Evolutionary conservation across 306 rosid genomes (phyloP).

Genomic region (Castanopsis chinensis): DNA sequence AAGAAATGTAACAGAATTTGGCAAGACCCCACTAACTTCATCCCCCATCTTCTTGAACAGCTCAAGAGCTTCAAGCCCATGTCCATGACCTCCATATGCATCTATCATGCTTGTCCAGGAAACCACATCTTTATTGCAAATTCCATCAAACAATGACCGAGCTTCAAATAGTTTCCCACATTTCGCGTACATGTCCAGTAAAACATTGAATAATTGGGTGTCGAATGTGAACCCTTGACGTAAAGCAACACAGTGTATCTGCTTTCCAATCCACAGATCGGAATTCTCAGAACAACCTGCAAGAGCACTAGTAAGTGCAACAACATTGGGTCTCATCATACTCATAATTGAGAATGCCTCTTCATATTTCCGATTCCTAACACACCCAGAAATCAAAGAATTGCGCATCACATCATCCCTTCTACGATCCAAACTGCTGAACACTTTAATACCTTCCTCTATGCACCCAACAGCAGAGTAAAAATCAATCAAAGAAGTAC

Average conservation of each 20-base stretch:
- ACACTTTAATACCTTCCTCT: conserved; percentile 51
- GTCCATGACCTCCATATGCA: conserved; percentile 56
- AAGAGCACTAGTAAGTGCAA: conserved; percentile 55
- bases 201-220: conserved; percentile 47
- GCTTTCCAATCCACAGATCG: conserved; percentile 53
- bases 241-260: conserved; percentile 54
- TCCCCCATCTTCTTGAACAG: conserved; percentile 39
- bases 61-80: conserved; percentile 40
- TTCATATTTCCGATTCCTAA: conserved; percentile 34
- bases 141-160: conserved; percentile 34
- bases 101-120: conserved; percentile 62
- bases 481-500: conserved; percentile 63
- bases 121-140: conserved; percentile 44
- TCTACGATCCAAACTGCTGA: conserved; percentile 31
- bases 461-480: conserved; percentile 47
- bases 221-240: conserved; percentile 49
- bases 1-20: conserved; percentile 53
- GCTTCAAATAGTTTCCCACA: conserved; percentile 48
- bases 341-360: conserved; percentile 49
- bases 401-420: conserved; percentile 50
- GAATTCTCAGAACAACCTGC: conserved; percentile 61
- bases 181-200: conserved; percentile 62
- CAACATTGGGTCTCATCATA: conserved; percentile 47
- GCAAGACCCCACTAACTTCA: conserved; percentile 40
- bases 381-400: conserved; percentile 58